phyloP scores from a whole-genome alignment of 768 basidiomycete genomes.

The Lactifluus subvellereus region DNA sequence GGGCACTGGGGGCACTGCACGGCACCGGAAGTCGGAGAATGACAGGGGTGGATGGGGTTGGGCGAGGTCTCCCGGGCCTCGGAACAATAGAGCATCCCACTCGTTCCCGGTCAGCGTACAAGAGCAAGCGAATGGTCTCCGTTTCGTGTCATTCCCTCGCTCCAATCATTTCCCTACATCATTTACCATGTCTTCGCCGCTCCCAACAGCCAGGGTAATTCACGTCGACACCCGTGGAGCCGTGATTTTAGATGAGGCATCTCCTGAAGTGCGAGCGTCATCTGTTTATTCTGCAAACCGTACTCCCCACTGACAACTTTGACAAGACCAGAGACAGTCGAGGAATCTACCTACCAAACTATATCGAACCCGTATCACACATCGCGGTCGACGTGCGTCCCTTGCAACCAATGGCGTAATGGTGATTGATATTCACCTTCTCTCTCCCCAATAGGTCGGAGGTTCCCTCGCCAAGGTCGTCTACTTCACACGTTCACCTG shows the following conservation, averaged over 20 bases:
- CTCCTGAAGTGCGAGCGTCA: constrained; percentile 67
- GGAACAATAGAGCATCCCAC: background rate
- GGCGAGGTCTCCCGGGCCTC: background rate
- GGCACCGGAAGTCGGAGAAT: constrained; percentile 1
- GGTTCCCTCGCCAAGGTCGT: constrained; percentile 97
- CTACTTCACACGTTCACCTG: constrained; percentile 93
- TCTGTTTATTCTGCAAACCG: constrained; percentile 6
- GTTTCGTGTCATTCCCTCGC: constrained; percentile 2
- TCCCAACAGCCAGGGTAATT: constrained; percentile 81
- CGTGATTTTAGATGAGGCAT: constrained; percentile 88
- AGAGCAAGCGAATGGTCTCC: constrained; percentile 17
- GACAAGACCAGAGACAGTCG: constrained; percentile 83
- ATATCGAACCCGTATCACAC: constrained; percentile 96
- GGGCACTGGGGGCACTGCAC: background rate
- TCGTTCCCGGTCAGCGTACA: background rate
- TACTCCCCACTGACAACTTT: constrained; percentile 14
- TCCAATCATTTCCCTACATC: background rate
- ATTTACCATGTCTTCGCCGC: constrained; percentile 36
- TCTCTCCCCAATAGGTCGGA: constrained; percentile 61
- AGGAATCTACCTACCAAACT: constrained; percentile 95
- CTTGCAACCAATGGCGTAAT: constrained; percentile 12
- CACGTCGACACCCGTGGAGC: constrained; percentile 95
- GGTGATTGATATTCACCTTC: constrained; percentile 18
- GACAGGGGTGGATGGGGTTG: background rate
- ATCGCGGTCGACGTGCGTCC: constrained; percentile 91